phyloP scores from a whole-genome alignment of 345 rosid genomes.

The Barbarea vulgaris region DNA sequence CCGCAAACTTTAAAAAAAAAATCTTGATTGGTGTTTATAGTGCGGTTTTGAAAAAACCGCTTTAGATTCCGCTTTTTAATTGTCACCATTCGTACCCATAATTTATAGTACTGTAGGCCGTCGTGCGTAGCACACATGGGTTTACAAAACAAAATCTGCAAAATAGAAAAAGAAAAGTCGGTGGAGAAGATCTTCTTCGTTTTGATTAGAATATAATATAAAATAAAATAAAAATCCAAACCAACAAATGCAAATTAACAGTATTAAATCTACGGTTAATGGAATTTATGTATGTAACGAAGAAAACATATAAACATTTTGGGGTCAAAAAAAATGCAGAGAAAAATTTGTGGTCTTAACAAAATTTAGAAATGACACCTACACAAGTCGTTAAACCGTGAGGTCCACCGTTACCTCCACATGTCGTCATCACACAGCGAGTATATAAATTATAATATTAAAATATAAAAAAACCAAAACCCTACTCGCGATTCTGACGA shows the following conservation, averaged over 20 bases:
- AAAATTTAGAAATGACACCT: conserved; percentile 20
- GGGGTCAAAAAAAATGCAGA: not conserved
- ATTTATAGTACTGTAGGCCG: conserved; percentile 17
- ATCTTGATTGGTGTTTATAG: no score
- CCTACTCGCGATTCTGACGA: conserved; percentile 35
- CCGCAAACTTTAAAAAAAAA: no score
- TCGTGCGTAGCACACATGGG: conserved; percentile 34
- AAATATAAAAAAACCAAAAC: not conserved
- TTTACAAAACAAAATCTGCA: not conserved
- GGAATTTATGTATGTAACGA: not conserved
- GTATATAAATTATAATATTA: conserved; percentile 8
- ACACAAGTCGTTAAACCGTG: conserved; percentile 35
- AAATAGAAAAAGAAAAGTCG: conserved; percentile 16
- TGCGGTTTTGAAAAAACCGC: no score
- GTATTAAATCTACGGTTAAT: not conserved
- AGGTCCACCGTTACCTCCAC: conserved; percentile 36
- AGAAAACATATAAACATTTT: not conserved
- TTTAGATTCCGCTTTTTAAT: no score
- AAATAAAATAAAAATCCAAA: not conserved
- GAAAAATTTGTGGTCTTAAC: not conserved
- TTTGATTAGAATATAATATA: not conserved
- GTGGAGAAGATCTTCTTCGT: conserved; percentile 22
- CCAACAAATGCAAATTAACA: not conserved
- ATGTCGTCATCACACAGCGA: conserved; percentile 26
- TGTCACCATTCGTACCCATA: no score